Conservation (phyloP, 2,329 filamentous ascomycete genomes). For the Colletotrichum lindemuthianum region DNA sequence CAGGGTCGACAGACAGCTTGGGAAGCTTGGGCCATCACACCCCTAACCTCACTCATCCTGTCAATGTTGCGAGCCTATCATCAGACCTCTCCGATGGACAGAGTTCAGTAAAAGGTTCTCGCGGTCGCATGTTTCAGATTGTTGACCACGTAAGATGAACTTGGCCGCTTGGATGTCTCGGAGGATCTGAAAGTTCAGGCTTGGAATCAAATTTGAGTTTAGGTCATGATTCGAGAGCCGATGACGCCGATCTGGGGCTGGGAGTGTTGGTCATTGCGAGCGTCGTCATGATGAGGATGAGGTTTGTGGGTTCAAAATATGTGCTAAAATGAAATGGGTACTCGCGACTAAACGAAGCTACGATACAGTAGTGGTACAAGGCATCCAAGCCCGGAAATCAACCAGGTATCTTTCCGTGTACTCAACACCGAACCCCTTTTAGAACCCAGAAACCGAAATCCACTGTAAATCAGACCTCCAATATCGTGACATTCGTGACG, state of each 20-base stretch:
- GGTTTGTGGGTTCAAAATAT: background rate
- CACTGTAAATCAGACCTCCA: conserved; percentile 11
- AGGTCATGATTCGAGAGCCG: background rate
- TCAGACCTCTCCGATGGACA: background rate
- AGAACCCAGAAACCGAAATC: background rate
- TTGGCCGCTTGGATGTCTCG: conserved; percentile 4
- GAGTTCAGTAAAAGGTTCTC: no score
- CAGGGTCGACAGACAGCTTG: no score
- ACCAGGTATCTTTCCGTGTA: background rate
- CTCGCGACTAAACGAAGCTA: background rate
- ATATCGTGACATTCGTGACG: conserved; percentile 24
- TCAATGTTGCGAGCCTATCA: no score
- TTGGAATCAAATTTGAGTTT: background rate
- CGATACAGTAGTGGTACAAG: conserved; percentile 2
- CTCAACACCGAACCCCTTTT: background rate
- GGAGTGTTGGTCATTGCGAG: background rate
- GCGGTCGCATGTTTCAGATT: background rate
- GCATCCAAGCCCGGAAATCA: background rate
- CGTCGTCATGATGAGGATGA: no score
- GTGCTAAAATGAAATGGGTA: conserved; percentile 8
- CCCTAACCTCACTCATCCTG: no score
- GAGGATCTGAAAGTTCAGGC: conserved; percentile 1
- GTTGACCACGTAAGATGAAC: conserved; percentile 7
- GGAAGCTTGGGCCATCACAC: no score
- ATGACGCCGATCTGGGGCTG: background rate